These are phyloP conservation scores for Hygrocybe coccinea DNA, from an alignment of 768 basidiomycete genomes.

Conservation along the genomic window DNA sequence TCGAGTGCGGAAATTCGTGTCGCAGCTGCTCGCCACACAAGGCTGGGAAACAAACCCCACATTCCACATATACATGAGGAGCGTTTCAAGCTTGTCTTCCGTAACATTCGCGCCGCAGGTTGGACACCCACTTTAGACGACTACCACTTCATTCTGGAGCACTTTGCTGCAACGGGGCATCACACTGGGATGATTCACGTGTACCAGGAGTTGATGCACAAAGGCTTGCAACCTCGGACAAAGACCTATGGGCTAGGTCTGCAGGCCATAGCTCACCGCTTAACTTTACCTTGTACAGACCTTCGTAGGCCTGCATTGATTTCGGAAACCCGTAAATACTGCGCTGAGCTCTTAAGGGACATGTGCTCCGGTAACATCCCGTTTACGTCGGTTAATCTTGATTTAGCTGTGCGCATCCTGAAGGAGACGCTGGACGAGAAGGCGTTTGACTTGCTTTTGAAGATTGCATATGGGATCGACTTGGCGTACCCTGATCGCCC, in stretches of 20 bases:
- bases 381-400: constrained; percentile 57
- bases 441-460: constrained; percentile 56
- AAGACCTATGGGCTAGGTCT: constrained; percentile 60
- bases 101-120: constrained; percentile 60
- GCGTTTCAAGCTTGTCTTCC: constrained; percentile 62
- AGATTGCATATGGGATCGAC: constrained; percentile 72
- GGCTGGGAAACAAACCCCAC: constrained; percentile 31
- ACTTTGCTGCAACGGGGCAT: constrained; percentile 75
- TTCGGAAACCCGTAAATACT: constrained; percentile 42
- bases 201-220: constrained; percentile 50
- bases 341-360: constrained; percentile 49
- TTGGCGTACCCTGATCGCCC: constrained; percentile 66
- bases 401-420: constrained; percentile 63
- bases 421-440: constrained; percentile 57
- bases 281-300: constrained; percentile 52
- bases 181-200: constrained; percentile 54
- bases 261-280: constrained; percentile 65
- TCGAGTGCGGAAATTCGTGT: constrained; percentile 42
- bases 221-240: constrained; percentile 43
- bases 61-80: constrained; percentile 55
- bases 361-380: constrained; percentile 49
- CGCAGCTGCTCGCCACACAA: constrained; percentile 39
- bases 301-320: constrained; percentile 33
- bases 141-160: constrained; percentile 69
- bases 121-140: constrained; percentile 51